A percentile compares a stretch with the other conserved stretches of the same genome.
Evolutionary conservation across 768 basidiomycete genomes (phyloP).

Genomic region (Lentinula edodes): DNA sequence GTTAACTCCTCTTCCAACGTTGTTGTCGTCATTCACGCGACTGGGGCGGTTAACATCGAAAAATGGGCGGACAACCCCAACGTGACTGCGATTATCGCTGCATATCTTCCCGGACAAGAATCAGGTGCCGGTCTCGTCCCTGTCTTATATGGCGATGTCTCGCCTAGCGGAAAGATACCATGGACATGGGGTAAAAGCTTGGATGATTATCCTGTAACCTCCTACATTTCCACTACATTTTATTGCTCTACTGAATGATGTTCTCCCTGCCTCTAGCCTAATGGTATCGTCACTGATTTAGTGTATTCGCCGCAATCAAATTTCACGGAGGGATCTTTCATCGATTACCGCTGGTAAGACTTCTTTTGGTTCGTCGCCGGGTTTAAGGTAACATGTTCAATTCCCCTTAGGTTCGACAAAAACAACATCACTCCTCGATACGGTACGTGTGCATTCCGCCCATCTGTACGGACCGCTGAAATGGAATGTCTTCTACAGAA

Average conservation of each 20-base stretch:
- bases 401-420: constrained; percentile 17
- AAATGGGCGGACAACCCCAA: constrained; percentile 37
- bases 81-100: constrained; percentile 23
- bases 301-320: background rate
- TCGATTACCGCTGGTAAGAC: constrained; percentile 20
- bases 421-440: constrained; percentile 19
- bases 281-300: background rate
- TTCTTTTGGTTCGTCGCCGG: background rate
- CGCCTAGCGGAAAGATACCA: constrained; percentile 44
- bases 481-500: constrained; percentile 9
- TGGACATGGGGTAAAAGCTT: constrained; percentile 46
- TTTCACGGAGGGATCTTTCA: constrained; percentile 9
- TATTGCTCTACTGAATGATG: background rate
- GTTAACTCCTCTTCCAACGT: constrained; percentile 18
- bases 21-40: constrained; percentile 35
- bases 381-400: no score
- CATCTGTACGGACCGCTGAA: background rate
- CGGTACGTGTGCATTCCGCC: constrained; percentile 1
- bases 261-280: background rate
- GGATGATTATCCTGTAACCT: constrained; percentile 35
- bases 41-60: constrained; percentile 28
- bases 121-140: constrained; percentile 46
- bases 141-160: constrained; percentile 44
- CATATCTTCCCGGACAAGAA: constrained; percentile 42
- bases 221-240: constrained; percentile 20